Evolutionary conservation across 2,329 filamentous ascomycete genomes (phyloP).

Genomic region (Aureobasidium melanogenum): DNA sequence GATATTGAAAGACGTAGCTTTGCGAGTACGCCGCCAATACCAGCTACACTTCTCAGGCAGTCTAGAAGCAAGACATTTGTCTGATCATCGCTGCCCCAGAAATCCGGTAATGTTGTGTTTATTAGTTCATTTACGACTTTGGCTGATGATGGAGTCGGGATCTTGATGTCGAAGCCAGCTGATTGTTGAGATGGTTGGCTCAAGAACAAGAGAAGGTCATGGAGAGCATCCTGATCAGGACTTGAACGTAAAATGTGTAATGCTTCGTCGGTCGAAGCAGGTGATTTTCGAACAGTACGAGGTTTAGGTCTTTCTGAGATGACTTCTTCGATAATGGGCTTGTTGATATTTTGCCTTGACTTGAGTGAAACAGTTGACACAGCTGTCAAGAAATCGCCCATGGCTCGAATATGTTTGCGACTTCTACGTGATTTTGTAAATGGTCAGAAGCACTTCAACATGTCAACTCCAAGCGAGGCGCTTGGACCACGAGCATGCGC

Average conservation of each 20-base stretch:
- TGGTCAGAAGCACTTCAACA: background rate
- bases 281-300: background rate
- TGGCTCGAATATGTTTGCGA: constrained; percentile 22
- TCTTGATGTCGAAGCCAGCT: constrained; percentile 46
- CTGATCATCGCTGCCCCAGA: constrained; percentile 58
- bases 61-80: constrained; percentile 45
- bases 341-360: constrained; percentile 10
- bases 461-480: background rate
- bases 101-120: constrained; percentile 67
- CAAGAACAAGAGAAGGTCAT: constrained; percentile 25
- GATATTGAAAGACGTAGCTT: background rate
- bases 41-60: constrained; percentile 64
- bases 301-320: background rate
- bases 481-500: background rate
- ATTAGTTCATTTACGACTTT: constrained; percentile 70
- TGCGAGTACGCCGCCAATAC: constrained; percentile 65
- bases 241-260: constrained; percentile 32
- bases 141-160: constrained; percentile 58
- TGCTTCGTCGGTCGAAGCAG: constrained; percentile 17
- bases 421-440: constrained; percentile 13
- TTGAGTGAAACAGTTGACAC: constrained; percentile 32
- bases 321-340: background rate
- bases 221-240: constrained; percentile 28
- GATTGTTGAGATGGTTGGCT: constrained; percentile 10
- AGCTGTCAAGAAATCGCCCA: constrained; percentile 42